These are phyloP conservation scores for Ceratocystiopsis brevicomis DNA, from an alignment of 2,329 filamentous ascomycete genomes.

Conservation along the genomic window DNA sequence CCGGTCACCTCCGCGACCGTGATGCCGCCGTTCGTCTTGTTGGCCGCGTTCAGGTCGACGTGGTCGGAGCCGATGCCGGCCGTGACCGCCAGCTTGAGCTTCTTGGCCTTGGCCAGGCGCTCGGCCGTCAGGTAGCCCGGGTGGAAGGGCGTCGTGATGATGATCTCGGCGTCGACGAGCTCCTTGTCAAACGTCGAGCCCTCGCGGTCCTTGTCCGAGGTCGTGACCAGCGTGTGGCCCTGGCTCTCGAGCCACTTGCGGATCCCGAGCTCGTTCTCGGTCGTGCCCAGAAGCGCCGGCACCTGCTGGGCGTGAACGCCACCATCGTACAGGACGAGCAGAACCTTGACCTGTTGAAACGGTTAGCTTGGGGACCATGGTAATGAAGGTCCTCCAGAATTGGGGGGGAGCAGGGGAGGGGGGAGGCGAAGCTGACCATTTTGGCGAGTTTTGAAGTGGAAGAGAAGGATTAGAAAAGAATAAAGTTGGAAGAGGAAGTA, in stretches of 20 bases:
- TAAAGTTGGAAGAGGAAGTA: neutral
- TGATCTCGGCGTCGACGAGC: slow-evolving; percentile 89
- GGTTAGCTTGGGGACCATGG: slow-evolving; percentile 32
- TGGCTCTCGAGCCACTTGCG: slow-evolving; percentile 95
- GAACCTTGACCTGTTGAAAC: slow-evolving; percentile 80
- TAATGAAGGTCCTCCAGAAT: too few relatives aligned
- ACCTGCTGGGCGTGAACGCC: slow-evolving; percentile 69
- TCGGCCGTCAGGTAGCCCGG: slow-evolving; percentile 93
- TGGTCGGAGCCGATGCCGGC: slow-evolving; percentile 98
- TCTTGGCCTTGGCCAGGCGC: slow-evolving; percentile 94
- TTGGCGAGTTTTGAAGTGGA: too few relatives aligned
- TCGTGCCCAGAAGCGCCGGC: slow-evolving; percentile 78
- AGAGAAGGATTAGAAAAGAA: neutral
- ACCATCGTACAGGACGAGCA: slow-evolving; percentile 86
- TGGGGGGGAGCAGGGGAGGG: too few relatives aligned
- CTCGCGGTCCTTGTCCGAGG: slow-evolving; percentile 89
- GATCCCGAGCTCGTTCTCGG: slow-evolving; percentile 94
- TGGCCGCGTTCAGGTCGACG: slow-evolving; percentile 89
- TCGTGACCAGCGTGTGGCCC: slow-evolving; percentile 91
- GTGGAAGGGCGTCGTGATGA: slow-evolving; percentile 99
- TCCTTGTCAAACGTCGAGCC: slow-evolving; percentile 88
- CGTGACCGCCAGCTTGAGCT: slow-evolving; percentile 91
- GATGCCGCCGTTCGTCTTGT: slow-evolving; percentile 94
- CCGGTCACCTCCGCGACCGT: slow-evolving; percentile 96
- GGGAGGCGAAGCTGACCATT: too few relatives aligned